These are phyloP conservation scores for Pisolithus marmoratus DNA, from an alignment of 768 basidiomycete genomes.

Conservation along the genomic window DNA sequence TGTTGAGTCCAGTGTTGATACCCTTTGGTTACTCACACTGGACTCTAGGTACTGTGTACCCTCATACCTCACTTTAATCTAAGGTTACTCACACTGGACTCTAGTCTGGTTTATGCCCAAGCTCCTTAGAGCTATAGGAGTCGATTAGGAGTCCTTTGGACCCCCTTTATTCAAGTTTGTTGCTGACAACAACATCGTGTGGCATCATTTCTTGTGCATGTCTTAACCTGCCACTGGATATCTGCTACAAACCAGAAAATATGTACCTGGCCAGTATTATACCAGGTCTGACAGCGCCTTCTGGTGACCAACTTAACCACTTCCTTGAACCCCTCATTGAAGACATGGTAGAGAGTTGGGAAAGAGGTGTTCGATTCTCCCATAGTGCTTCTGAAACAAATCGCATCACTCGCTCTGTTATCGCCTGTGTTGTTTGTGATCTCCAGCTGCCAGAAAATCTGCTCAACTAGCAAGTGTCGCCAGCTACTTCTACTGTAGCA, in stretches of 20 bases:
- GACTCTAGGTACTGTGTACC: too few relatives aligned
- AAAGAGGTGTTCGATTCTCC: constrained; percentile 22
- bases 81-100: too few relatives aligned
- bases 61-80: too few relatives aligned
- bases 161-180: too few relatives aligned
- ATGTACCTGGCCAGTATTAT: constrained; percentile 34
- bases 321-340: constrained; percentile 30
- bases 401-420: constrained; percentile 14
- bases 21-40: too few relatives aligned
- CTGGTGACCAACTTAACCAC: constrained; percentile 28
- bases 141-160: too few relatives aligned
- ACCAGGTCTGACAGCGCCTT: constrained; percentile 33
- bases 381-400: constrained; percentile 8
- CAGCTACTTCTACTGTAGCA: constrained; percentile 25
- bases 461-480: constrained; percentile 11
- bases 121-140: too few relatives aligned
- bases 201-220: constrained; percentile 13
- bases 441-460: constrained; percentile 29
- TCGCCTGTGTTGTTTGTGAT: constrained; percentile 30
- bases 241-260: constrained; percentile 32
- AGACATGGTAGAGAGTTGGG: constrained; percentile 27
- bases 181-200: constrained; percentile 16
- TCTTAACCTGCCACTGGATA: constrained; percentile 30
- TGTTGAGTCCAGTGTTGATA: too few relatives aligned
- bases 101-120: too few relatives aligned